phyloP scores from a whole-genome alignment of 2,329 filamentous ascomycete species.

The Pestalotiopsis sp. region DNA sequence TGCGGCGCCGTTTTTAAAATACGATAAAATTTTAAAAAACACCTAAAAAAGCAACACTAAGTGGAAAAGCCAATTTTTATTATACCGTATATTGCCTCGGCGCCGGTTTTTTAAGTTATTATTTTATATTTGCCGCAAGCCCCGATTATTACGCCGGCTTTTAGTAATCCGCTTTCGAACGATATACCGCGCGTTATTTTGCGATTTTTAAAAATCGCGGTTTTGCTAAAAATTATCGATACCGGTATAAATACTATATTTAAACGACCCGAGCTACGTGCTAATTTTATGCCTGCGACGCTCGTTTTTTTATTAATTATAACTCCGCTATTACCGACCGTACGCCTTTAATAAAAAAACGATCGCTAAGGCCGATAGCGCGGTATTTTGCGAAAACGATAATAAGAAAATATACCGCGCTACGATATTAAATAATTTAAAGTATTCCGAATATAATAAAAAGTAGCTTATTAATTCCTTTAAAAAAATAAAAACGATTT shows the following conservation, averaged over 20 bases:
- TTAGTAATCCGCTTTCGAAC: not conserved
- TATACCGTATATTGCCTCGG: not conserved
- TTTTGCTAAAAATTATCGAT: not conserved
- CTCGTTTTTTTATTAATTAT: not conserved
- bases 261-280: not conserved
- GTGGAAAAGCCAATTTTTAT: not conserved
- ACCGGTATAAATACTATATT: not conserved
- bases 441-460: not conserved
- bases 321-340: not conserved
- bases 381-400: not conserved
- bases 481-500: not conserved
- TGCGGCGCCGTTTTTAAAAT: not conserved
- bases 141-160: not conserved
- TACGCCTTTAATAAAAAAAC: not conserved
- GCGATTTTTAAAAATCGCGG: not conserved
- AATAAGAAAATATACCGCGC: not conserved
- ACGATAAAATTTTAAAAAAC: not conserved
- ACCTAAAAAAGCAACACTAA: not conserved
- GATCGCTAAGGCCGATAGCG: not conserved
- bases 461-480: not conserved
- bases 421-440: not conserved
- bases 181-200: not conserved
- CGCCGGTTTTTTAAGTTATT: not conserved
- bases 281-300: not conserved
- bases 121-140: not conserved